Percentiles rank a stretch among this genome's conserved stretches.
These are phyloP conservation scores for Debaryomyces nepalensis DNA, from an alignment of 1,139 yeast species.

Conservation along the genomic window DNA sequence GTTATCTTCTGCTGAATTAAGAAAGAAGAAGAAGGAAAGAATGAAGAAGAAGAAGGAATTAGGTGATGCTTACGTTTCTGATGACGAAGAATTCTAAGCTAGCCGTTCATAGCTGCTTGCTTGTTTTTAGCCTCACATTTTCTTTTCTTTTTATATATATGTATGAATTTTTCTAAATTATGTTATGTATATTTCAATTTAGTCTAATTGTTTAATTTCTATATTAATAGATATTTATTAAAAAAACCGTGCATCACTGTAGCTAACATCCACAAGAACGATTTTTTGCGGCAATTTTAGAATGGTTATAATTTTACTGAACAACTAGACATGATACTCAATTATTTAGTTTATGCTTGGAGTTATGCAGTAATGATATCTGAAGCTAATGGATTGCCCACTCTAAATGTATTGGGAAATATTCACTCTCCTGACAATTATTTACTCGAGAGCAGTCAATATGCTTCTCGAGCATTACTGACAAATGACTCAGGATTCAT, in stretches of 20 bases:
- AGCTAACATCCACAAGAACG: not conserved
- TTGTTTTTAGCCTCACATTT: slow-evolving; percentile 17
- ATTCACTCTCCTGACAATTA: no score
- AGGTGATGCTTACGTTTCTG: slow-evolving; percentile 98
- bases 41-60: slow-evolving; percentile 99
- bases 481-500: not conserved
- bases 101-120: slow-evolving; percentile 8
- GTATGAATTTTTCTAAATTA: slow-evolving; percentile 9
- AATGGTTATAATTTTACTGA: no score
- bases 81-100: slow-evolving; percentile 64
- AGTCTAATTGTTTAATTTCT: slow-evolving; percentile 12
- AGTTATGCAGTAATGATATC: no score
- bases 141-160: slow-evolving; percentile 8
- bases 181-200: slow-evolving; percentile 6
- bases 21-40: slow-evolving; percentile 99
- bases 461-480: not conserved
- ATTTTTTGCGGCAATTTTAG: slow-evolving; percentile 3
- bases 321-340: no score
- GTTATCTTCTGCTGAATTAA: slow-evolving; percentile 97
- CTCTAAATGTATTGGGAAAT: no score
- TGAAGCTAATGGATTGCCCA: no score
- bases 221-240: slow-evolving; percentile 12
- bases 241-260: not conserved
- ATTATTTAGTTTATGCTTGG: no score
- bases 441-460: no score